phyloP scores from a whole-genome alignment of 208 protist genomes.

The Wallacemonas sp. region DNA sequence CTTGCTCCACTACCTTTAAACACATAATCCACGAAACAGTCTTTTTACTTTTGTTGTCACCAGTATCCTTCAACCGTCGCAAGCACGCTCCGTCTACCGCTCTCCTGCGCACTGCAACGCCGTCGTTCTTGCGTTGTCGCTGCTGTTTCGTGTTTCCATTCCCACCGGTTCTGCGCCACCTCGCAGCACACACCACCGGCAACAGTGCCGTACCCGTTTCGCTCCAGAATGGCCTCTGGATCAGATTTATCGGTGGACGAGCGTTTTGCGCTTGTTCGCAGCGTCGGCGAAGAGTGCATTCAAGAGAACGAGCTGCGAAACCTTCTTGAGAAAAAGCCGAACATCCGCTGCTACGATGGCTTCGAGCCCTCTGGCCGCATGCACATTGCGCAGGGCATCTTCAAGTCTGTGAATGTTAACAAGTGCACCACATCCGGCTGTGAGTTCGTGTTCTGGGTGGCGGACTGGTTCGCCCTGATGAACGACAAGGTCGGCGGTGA shows the following conservation, averaged over 20 bases:
- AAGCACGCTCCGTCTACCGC: background rate
- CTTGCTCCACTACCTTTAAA: no score
- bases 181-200: background rate
- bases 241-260: constrained; percentile 35
- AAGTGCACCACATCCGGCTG: constrained; percentile 96
- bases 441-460: constrained; percentile 99
- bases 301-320: constrained; percentile 90
- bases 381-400: constrained; percentile 99
- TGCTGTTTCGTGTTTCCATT: background rate
- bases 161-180: background rate
- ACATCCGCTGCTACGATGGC: constrained; percentile 97
- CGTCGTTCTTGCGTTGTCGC: background rate
- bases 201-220: background rate
- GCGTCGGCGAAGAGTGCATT: constrained; percentile 97
- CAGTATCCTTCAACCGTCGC: no score
- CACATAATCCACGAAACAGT: no score
- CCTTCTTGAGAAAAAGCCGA: constrained; percentile 92
- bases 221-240: background rate
- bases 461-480: constrained; percentile 99
- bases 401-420: constrained; percentile 99
- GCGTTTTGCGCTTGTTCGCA: constrained; percentile 81
- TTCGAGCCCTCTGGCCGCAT: constrained; percentile 99
- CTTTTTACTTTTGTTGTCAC: no score
- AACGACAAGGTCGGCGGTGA: constrained; percentile 99
- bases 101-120: background rate